Percentiles rank a stretch among this genome's conserved stretches.
Conservation (phyloP, 2,329 filamentous ascomycete genomes). For the Arthrobotrys pseudoclavata region DNA sequence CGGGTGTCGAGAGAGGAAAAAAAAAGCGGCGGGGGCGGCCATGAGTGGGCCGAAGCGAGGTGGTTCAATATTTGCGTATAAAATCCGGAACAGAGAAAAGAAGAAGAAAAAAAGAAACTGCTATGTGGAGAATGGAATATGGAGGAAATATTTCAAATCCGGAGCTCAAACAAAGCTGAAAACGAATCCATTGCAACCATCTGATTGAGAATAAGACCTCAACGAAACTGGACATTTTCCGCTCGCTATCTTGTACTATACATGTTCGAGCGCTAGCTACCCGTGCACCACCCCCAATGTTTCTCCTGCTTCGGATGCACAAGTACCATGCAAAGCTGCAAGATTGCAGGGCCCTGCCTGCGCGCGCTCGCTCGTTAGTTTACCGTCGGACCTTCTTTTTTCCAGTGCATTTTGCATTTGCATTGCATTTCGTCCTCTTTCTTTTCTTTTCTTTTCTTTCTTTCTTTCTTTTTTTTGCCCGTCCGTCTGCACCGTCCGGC, state of each 20-base stretch:
- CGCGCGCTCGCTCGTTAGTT: slow-evolving; percentile 59
- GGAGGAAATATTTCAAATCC: slow-evolving; percentile 25
- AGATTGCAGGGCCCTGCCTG: slow-evolving; percentile 53
- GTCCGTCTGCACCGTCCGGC: slow-evolving; percentile 31
- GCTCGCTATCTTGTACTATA: slow-evolving; percentile 1
- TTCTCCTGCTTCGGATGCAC: slow-evolving; percentile 50
- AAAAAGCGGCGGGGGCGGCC: slow-evolving; percentile 39
- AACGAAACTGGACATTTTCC: neutral
- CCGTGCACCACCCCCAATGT: slow-evolving; percentile 20
- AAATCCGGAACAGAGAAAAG: slow-evolving; percentile 15
- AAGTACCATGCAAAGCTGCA: slow-evolving; percentile 37
- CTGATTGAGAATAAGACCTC: slow-evolving; percentile 29
- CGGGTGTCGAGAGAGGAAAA: slow-evolving; percentile 9
- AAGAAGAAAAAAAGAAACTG: slow-evolving; percentile 18
- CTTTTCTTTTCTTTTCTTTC: neutral
- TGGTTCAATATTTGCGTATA: slow-evolving; percentile 29
- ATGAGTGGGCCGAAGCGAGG: slow-evolving; percentile 55
- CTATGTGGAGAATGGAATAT: slow-evolving; percentile 1
- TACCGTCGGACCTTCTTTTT: slow-evolving; percentile 60
- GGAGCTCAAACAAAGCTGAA: slow-evolving; percentile 22
- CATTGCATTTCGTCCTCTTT: neutral
- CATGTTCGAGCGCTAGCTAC: slow-evolving; percentile 10
- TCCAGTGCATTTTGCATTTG: slow-evolving; percentile 53
- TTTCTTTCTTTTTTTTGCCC: neutral
- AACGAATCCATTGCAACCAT: slow-evolving; percentile 17